Evolutionary conservation across 257 asterid species (phyloP).

Genomic region (Nicotiana obtusifolia): DNA sequence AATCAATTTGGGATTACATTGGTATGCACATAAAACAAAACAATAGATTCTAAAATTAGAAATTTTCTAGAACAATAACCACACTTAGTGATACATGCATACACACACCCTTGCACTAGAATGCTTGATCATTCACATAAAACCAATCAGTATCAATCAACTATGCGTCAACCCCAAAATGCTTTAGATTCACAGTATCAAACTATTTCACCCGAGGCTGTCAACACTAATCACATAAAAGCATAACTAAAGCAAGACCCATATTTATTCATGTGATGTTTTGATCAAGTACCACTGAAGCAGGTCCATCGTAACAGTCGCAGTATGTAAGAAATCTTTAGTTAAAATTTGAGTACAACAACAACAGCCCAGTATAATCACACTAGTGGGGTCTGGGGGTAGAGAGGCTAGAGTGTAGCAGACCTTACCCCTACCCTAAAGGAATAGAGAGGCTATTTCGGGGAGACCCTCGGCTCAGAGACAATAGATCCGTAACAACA

Average conservation of each 20-base stretch:
- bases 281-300: no score
- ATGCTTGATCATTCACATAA: not conserved
- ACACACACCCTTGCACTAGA: not conserved
- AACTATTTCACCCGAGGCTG: not conserved
- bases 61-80: not conserved
- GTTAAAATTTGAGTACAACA: no score
- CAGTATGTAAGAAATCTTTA: no score
- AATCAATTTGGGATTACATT: not conserved
- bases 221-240: not conserved
- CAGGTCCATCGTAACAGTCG: no score
- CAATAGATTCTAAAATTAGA: slow-evolving; percentile 2
- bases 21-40: not conserved
- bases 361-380: no score
- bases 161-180: not conserved
- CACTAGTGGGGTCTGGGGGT: no score
- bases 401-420: no score
- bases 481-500: no score
- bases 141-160: not conserved
- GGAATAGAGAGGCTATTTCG: no score
- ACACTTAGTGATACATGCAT: not conserved
- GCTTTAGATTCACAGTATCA: not conserved
- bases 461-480: no score
- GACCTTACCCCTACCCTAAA: no score
- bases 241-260: not conserved
- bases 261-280: no score